phyloP scores from a whole-genome alignment of 2,329 filamentous ascomycete genomes.

The Pseudodiploospora longispora region DNA sequence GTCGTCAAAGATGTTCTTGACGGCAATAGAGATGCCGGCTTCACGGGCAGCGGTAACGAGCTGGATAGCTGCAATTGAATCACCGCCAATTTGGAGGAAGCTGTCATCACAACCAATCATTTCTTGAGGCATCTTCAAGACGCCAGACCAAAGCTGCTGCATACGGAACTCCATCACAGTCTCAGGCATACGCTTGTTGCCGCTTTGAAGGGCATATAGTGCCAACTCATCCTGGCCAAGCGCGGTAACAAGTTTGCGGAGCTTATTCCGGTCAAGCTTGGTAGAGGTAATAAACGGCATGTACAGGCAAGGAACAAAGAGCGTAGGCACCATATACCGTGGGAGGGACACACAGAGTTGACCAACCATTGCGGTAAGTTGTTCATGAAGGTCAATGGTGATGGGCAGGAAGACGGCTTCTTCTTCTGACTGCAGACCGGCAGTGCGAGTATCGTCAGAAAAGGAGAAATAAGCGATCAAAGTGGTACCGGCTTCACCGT shows the following conservation, averaged over 20 bases:
- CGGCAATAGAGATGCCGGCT: slow-evolving; percentile 4
- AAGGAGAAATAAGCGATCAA: slow-evolving; percentile 4
- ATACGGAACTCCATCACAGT: slow-evolving; percentile 3
- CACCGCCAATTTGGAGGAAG: slow-evolving; percentile 13
- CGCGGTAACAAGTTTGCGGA: slow-evolving; percentile 1
- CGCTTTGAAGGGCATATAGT: slow-evolving; percentile 1
- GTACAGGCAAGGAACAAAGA: slow-evolving; percentile 4
- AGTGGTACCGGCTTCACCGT: slow-evolving; percentile 2
- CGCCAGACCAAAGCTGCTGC: slow-evolving; percentile 5
- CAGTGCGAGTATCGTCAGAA: slow-evolving; percentile 4
- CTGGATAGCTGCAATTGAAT: slow-evolving; percentile 11
- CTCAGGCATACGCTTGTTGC: slow-evolving; percentile 2
- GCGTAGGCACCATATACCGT: slow-evolving; percentile 4
- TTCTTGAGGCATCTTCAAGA: slow-evolving; percentile 3
- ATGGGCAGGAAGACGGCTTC: slow-evolving; percentile 1
- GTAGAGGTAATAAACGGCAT: slow-evolving; percentile 7
- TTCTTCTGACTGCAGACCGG: background rate
- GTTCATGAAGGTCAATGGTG: background rate
- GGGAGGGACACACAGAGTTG: slow-evolving; percentile 4
- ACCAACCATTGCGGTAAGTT: background rate
- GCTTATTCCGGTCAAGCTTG: slow-evolving; percentile 4
- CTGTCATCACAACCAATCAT: slow-evolving; percentile 13
- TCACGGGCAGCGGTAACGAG: slow-evolving; percentile 3
- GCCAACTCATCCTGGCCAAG: background rate
- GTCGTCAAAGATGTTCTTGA: slow-evolving; percentile 10